Percentiles rank a stretch among this genome's conserved stretches.
phyloP scores from a whole-genome alignment of 305 asterid genomes.

The Solanum chacoense region DNA sequence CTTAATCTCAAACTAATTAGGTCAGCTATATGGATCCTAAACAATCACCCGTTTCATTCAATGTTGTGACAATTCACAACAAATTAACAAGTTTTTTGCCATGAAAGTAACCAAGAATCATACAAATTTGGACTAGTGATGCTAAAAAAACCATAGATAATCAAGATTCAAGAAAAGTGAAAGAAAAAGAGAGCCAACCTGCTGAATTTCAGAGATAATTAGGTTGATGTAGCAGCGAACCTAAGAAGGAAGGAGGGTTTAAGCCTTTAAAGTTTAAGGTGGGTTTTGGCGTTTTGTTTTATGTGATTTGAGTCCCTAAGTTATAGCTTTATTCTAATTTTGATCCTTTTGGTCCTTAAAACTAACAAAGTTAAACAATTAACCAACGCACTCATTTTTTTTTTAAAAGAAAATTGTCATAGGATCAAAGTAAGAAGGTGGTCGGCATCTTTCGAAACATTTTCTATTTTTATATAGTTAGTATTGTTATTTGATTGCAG shows the following conservation, averaged over 20 bases:
- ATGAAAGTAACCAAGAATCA: neutral
- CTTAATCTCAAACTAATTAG: neutral
- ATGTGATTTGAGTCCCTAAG: neutral
- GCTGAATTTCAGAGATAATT: neutral
- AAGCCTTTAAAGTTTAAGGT: neutral
- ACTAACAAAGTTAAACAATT: neutral
- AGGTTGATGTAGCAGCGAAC: neutral
- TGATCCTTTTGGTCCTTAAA: neutral
- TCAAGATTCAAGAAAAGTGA: neutral
- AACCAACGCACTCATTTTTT: neutral
- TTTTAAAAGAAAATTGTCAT: neutral
- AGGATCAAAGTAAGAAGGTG: neutral
- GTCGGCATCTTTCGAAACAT: neutral
- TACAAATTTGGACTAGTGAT: neutral
- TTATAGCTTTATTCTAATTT: neutral
- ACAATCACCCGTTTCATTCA: neutral
- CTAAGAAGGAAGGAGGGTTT: neutral
- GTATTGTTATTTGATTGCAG: too few species aligned
- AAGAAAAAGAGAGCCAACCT: neutral
- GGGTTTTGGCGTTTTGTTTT: neutral
- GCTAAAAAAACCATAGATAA: neutral
- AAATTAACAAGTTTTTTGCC: neutral
- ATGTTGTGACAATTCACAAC: neutral
- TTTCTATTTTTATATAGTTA: too few species aligned
- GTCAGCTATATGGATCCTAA: neutral